Evolutionary conservation across 805 yeast genomes (phyloP).

Genomic region (Osmozyma mogii): DNA sequence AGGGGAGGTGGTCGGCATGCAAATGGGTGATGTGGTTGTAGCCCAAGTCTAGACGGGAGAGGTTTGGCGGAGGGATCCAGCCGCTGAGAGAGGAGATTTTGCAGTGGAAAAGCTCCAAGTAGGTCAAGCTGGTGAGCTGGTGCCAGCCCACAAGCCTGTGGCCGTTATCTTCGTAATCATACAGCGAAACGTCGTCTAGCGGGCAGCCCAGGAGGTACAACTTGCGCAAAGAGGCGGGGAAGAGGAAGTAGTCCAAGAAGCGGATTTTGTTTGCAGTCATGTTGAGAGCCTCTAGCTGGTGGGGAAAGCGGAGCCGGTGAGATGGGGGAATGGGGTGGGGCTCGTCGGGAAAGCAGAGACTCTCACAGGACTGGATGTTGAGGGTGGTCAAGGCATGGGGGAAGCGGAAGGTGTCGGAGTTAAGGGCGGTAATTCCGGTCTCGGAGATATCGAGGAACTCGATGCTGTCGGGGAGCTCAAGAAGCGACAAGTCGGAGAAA

Average conservation of each 20-base stretch:
- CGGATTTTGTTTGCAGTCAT: slow-evolving; percentile 18
- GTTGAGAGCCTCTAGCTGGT: slow-evolving; percentile 13
- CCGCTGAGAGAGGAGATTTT: background rate
- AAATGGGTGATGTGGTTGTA: slow-evolving; percentile 15
- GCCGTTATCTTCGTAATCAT: slow-evolving; percentile 7
- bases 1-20: slow-evolving; percentile 3
- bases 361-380: slow-evolving; percentile 12
- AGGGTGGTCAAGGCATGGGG: slow-evolving; percentile 19
- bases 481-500: slow-evolving; percentile 12
- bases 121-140: slow-evolving; percentile 7
- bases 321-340: slow-evolving; percentile 2
- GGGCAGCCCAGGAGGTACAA: slow-evolving; percentile 20
- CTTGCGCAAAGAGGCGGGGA: slow-evolving; percentile 16
- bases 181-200: slow-evolving; percentile 14
- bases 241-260: slow-evolving; percentile 14
- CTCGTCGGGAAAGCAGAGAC: slow-evolving; percentile 2
- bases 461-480: slow-evolving; percentile 16
- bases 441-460: slow-evolving; percentile 19
- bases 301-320: slow-evolving; percentile 17
- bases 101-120: background rate
- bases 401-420: slow-evolving; percentile 15
- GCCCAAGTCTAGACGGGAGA: slow-evolving; percentile 16
- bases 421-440: slow-evolving; percentile 14
- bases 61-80: slow-evolving; percentile 10
- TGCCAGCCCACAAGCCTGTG: slow-evolving; percentile 15